phyloP scores from a whole-genome alignment of 2,329 filamentous ascomycete species.

The Chrysoporthe puriensis region DNA sequence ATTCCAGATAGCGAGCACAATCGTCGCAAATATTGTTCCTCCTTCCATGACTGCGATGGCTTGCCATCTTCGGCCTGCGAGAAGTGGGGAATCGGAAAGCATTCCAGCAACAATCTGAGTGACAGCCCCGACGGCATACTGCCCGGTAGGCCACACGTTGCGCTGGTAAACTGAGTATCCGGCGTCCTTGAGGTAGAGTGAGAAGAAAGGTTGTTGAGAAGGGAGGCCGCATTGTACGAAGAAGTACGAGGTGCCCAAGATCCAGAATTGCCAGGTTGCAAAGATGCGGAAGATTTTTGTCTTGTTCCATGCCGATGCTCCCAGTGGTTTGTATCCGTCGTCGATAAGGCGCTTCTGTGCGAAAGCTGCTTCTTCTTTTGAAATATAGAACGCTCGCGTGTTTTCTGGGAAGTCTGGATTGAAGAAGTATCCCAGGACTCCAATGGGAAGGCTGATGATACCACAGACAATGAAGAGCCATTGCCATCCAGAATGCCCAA shows the following conservation, averaged over 20 bases:
- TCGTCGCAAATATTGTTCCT: conserved; percentile 26
- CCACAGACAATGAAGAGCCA: conserved; percentile 54
- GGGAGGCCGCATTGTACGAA: conserved; percentile 29
- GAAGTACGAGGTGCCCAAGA: conserved; percentile 28
- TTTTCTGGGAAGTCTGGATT: conserved; percentile 28
- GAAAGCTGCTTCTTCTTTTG: conserved; percentile 19
- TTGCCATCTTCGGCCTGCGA: conserved; percentile 26
- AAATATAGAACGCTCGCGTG: conserved; percentile 25
- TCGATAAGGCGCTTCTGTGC: conserved; percentile 23
- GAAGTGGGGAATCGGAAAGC: conserved; percentile 28
- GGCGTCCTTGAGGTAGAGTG: conserved; percentile 22
- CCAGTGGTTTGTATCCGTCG: conserved; percentile 23
- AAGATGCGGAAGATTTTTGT: conserved; percentile 22
- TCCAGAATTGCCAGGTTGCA: conserved; percentile 25
- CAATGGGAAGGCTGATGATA: conserved; percentile 31
- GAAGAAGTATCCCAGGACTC: conserved; percentile 29
- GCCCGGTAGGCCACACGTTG: conserved; percentile 28
- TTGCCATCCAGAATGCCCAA: conserved; percentile 49
- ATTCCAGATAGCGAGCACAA: conserved; percentile 25
- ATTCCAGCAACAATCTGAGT: conserved; percentile 28
- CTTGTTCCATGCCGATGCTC: conserved; percentile 18
- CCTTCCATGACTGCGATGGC: conserved; percentile 29
- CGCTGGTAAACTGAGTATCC: conserved; percentile 20
- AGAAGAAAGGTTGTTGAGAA: conserved; percentile 23
- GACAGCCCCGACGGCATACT: conserved; percentile 18